Evolutionary conservation across 2,329 filamentous ascomycete species (phyloP), one percentile per base, ranked within the genome.

Genomic region (Furcasterigmium sp.): DNA sequence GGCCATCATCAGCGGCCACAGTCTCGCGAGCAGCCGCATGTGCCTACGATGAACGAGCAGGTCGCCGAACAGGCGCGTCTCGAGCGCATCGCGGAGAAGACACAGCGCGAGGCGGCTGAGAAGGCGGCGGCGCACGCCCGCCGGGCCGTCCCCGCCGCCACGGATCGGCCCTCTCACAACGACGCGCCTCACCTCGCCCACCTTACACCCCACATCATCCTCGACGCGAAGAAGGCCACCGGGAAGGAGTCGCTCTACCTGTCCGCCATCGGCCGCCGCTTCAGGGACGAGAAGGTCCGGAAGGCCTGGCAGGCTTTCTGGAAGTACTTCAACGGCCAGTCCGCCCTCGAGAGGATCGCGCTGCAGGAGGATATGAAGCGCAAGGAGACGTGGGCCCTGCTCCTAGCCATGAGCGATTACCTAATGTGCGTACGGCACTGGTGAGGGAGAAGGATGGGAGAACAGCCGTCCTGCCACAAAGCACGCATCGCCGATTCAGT

Each of bases 261-360:
- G 11, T 72, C 72, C n/a, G 76, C 78, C 30, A 80, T 84, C 43
- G 74, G 68, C 7, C 66, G 65, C 38, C 68, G 78, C 9, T 69
- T 83, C 44, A 65, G 60, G 45, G 73, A 82, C 49, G 68, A 70
- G 14, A 78, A 81, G 46, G 63, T 87, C 13, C 73, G 78, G 34
- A 75, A 80, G 44, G 75, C 78, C 38, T 95, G 90, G 85, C 78
- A 80, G 3, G 70, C 76, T 36, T 81, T 95, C 53, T 76, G 84
- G 55, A 88, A 86, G 61, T 93, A 96, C 62, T 88, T 97, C 54
- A 91, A 97, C 60, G 93, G 93, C 1, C 78, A 76, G 44, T 83
- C 85, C 57, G 84, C 91, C 3, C 72, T 97, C 46, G 93, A 98
- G 67, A 83, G 91, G 53, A 85, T 98, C 51, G 80, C 86, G 2